Evolutionary conservation across 2,329 filamentous ascomycete genomes (phyloP).

Genomic region (Penicillium corylophilum): DNA sequence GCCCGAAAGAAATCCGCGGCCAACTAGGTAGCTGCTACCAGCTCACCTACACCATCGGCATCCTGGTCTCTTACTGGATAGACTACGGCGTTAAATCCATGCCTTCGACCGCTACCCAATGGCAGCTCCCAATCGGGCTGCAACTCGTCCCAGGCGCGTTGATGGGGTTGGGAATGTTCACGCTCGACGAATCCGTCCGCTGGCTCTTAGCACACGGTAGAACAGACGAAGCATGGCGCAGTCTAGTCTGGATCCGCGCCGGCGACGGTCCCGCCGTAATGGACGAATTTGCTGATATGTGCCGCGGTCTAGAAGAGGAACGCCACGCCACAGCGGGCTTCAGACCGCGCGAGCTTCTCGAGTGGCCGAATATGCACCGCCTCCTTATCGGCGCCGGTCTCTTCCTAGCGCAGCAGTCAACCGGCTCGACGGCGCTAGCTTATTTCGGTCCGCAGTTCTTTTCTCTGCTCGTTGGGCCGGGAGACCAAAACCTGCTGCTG

Average conservation of each 20-base stretch:
- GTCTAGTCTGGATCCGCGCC: conserved; percentile 54
- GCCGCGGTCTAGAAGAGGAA: conserved; percentile 49
- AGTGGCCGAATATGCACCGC: conserved; percentile 47
- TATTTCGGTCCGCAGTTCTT: conserved; percentile 59
- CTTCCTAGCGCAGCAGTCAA: conserved; percentile 55
- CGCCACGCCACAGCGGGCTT: conserved; percentile 47
- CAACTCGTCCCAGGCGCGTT: conserved; percentile 51
- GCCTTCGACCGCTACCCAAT: conserved; percentile 43
- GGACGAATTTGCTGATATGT: conserved; percentile 54
- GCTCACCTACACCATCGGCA: conserved; percentile 52
- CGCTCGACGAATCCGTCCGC: conserved; percentile 50
- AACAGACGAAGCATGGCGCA: conserved; percentile 48
- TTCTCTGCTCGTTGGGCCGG: conserved; percentile 50
- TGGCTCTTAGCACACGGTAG: conserved; percentile 52
- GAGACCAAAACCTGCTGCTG: conserved; percentile 48
- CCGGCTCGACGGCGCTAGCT: conserved; percentile 55
- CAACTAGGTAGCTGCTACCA: conserved; percentile 54
- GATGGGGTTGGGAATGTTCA: conserved; percentile 51
- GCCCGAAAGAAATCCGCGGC: conserved; percentile 48
- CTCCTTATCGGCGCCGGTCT: conserved; percentile 47
- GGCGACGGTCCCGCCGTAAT: conserved; percentile 36
- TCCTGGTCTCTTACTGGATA: conserved; percentile 55
- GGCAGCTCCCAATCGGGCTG: conserved; percentile 57
- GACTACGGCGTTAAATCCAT: conserved; percentile 46
- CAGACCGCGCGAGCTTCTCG: conserved; percentile 45